Evolutionary conservation across 139 green algal species (phyloP).

Genomic region (Mesotaenium endlicherianum): DNA sequence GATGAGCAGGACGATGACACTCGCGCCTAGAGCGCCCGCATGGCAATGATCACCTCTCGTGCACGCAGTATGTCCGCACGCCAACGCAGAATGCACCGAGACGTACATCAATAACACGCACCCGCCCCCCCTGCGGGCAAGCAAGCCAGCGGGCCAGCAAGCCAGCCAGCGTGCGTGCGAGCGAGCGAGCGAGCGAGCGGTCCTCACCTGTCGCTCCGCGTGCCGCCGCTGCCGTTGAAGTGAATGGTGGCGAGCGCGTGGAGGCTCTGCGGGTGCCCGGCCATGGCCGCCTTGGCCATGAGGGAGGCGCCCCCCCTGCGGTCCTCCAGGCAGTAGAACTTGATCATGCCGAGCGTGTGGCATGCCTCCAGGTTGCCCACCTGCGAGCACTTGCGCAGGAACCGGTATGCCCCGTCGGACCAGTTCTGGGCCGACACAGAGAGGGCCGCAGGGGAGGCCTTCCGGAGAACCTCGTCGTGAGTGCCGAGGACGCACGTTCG

Average conservation of each 20-base stretch:
- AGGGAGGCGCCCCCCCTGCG: conserved; percentile 17
- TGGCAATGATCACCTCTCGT: too few relatives aligned
- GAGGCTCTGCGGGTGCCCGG: conserved; percentile 23
- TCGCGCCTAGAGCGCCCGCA: too few relatives aligned
- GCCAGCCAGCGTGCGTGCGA: too few relatives aligned
- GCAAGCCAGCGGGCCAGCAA: too few relatives aligned
- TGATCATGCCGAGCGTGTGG: conserved; percentile 49
- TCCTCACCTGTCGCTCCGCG: conserved; percentile 20
- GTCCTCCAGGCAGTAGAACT: conserved; percentile 51
- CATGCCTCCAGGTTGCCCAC: conserved; percentile 34
- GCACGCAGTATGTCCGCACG: too few relatives aligned
- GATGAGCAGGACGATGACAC: too few relatives aligned
- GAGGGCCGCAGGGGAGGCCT: background rate
- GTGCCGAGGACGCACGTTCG: conserved; percentile 27
- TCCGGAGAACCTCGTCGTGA: background rate
- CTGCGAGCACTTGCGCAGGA: conserved; percentile 17
- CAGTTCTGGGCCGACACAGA: background rate
- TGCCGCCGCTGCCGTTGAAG: conserved; percentile 54
- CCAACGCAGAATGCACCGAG: too few relatives aligned
- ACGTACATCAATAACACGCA: too few relatives aligned
- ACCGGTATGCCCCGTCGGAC: conserved; percentile 40
- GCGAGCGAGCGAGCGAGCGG: background rate
- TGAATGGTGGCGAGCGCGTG: conserved; percentile 52
- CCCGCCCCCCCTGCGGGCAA: too few relatives aligned
- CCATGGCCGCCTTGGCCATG: conserved; percentile 33